Percentiles rank a stretch among this genome's conserved stretches.
These are phyloP conservation scores for Ophiostoma tasmaniense DNA, from an alignment of 2,329 filamentous ascomycete species.

Conservation along the genomic window DNA sequence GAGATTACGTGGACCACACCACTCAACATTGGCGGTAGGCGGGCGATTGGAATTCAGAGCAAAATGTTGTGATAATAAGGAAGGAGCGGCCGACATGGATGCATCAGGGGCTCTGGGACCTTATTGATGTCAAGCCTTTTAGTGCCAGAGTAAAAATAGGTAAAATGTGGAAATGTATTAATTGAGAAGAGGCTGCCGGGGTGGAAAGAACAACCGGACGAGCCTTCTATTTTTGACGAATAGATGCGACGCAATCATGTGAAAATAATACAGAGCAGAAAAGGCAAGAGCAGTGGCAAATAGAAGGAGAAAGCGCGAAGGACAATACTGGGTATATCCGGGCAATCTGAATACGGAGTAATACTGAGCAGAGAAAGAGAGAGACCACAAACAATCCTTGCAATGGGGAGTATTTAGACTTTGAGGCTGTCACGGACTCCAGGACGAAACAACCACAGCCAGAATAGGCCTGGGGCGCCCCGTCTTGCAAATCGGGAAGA, in stretches of 20 bases:
- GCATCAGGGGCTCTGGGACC: constrained; percentile 10
- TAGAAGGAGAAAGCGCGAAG: no score
- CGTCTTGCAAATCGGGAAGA: neutral
- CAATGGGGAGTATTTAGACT: neutral
- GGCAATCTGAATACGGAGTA: neutral
- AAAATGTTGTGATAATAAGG: neutral
- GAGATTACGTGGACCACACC: neutral
- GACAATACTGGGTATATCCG: neutral
- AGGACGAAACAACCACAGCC: constrained; percentile 16
- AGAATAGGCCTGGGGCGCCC: constrained; percentile 8
- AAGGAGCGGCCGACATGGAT: constrained; percentile 1
- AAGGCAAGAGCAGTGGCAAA: neutral
- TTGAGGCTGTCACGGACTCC: constrained; percentile 14
- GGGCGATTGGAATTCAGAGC: neutral
- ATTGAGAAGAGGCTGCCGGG: constrained; percentile 5
- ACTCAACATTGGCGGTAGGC: neutral
- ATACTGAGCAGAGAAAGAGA: neutral
- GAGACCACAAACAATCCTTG: neutral
- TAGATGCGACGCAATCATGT: neutral
- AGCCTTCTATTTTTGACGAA: constrained; percentile 1
- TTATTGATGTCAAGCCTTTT: constrained; percentile 6
- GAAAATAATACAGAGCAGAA: neutral
- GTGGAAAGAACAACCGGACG: constrained; percentile 9
- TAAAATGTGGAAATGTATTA: neutral
- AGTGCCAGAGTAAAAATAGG: neutral